A percentile compares a stretch with the other conserved stretches of the same genome.
These are phyloP conservation scores for Tanacetum coccineum DNA, from an alignment of 129 eudicot genomes.

Conservation along the genomic window DNA sequence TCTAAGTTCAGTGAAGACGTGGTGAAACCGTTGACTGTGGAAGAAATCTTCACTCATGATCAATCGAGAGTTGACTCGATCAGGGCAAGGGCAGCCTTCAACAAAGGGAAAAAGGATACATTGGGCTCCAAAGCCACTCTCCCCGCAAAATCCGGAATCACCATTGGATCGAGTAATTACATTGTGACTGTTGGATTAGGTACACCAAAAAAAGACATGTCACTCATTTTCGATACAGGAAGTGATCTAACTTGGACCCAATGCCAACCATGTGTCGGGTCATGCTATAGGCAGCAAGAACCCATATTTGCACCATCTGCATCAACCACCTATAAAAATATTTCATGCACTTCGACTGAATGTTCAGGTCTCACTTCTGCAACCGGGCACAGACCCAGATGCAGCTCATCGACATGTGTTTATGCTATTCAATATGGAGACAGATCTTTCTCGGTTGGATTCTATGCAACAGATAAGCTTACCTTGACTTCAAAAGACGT, in stretches of 20 bases:
- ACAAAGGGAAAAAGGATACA: constrained; percentile 6
- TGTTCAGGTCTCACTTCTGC: constrained; percentile 49
- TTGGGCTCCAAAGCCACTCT: constrained; percentile 32
- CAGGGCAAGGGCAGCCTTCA: constrained; percentile 25
- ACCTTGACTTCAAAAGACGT: constrained; percentile 39
- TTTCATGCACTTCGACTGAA: constrained; percentile 44
- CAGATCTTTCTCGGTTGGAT: constrained; percentile 62
- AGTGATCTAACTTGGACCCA: constrained; percentile 92
- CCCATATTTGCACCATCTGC: constrained; percentile 56
- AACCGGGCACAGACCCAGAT: constrained; percentile 51
- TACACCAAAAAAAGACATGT: constrained; percentile 51
- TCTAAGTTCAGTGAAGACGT: constrained; percentile 27
- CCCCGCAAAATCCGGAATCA: constrained; percentile 56
- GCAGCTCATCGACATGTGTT: constrained; percentile 48
- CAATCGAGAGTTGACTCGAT: constrained; percentile 52
- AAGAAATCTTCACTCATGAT: constrained; percentile 45
- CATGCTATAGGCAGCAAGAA: constrained; percentile 59
- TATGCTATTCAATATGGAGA: constrained; percentile 76
- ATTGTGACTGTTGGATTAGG: constrained; percentile 71
- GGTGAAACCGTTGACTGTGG: constrained; percentile 23
- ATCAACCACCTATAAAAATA: constrained; percentile 58
- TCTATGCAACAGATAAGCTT: constrained; percentile 50
- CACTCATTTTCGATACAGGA: constrained; percentile 80
- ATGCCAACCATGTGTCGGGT: constrained; percentile 58
- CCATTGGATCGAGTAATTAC: constrained; percentile 64